Percentiles rank a stretch among this genome's conserved stretches.
Evolutionary conservation across 805 yeast species (phyloP).

Genomic region (Maudiozyma barnettii): DNA sequence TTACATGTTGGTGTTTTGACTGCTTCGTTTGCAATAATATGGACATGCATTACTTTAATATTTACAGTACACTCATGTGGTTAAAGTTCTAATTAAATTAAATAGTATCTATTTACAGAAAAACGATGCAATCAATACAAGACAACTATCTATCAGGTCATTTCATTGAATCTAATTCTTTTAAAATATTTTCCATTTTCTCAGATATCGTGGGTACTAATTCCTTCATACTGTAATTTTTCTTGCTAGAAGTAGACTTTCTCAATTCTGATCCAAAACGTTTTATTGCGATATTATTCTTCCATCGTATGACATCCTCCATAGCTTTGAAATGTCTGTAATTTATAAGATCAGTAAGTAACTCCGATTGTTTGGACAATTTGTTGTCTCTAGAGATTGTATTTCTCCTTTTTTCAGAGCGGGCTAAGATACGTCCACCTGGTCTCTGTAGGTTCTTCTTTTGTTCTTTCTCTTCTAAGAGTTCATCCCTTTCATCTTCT

Average conservation of each 20-base stretch:
- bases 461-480: conserved; percentile 14
- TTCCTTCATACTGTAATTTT: conserved; percentile 17
- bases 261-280: conserved; percentile 20
- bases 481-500: conserved; percentile 23
- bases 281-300: conserved; percentile 17
- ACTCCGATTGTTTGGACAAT: conserved; percentile 16
- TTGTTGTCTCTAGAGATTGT: conserved; percentile 15
- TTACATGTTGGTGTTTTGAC: no score
- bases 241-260: conserved; percentile 19
- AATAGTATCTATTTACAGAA: background rate
- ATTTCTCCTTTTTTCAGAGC: conserved; percentile 17
- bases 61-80: no score
- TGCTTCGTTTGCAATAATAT: no score
- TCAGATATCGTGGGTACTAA: conserved; percentile 21
- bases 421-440: conserved; percentile 17
- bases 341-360: conserved; percentile 19
- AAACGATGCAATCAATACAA: background rate
- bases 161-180: background rate
- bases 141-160: background rate
- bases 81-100: background rate
- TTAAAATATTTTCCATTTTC: conserved; percentile 21
- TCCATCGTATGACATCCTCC: conserved; percentile 21
- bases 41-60: no score
- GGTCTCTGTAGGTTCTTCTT: conserved; percentile 10
- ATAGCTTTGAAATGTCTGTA: conserved; percentile 16